These are phyloP conservation scores for Monoraphidium neglectum DNA, from an alignment of 139 green algal species.

Conservation along the genomic window DNA sequence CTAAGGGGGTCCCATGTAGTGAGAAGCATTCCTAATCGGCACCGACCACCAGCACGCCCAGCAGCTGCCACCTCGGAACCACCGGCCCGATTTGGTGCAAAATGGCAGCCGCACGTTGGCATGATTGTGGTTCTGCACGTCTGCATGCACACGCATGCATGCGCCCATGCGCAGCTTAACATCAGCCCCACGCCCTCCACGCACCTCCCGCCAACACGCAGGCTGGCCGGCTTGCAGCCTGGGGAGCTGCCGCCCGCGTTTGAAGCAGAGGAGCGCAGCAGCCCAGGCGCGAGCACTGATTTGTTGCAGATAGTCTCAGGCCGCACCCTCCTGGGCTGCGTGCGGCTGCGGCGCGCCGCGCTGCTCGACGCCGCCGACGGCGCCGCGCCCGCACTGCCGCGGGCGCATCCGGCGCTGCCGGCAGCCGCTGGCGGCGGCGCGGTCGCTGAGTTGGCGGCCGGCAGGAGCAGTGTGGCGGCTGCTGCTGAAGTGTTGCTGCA, in stretches of 20 bases:
- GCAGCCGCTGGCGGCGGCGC: too few relatives aligned
- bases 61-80: neutral
- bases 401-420: too few relatives aligned
- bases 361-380: neutral
- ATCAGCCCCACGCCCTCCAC: neutral
- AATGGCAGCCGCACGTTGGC: neutral
- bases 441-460: too few relatives aligned
- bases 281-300: neutral
- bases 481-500: too few relatives aligned
- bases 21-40: too few relatives aligned
- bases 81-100: neutral
- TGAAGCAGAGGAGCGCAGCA: constrained; percentile 35
- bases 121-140: constrained; percentile 16
- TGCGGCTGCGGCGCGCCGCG: constrained; percentile 3
- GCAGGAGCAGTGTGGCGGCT: too few relatives aligned
- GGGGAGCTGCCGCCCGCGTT: constrained; percentile 43
- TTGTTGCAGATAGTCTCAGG: constrained; percentile 47
- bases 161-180: too few relatives aligned
- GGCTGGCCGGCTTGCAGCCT: constrained; percentile 11
- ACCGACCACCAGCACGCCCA: too few relatives aligned
- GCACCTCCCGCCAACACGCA: neutral
- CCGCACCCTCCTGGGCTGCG: constrained; percentile 34
- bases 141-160: too few relatives aligned
- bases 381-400: too few relatives aligned
- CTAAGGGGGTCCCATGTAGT: too few relatives aligned